phyloP scores from a whole-genome alignment of 345 rosid genomes.

The Heritiera fomes region DNA sequence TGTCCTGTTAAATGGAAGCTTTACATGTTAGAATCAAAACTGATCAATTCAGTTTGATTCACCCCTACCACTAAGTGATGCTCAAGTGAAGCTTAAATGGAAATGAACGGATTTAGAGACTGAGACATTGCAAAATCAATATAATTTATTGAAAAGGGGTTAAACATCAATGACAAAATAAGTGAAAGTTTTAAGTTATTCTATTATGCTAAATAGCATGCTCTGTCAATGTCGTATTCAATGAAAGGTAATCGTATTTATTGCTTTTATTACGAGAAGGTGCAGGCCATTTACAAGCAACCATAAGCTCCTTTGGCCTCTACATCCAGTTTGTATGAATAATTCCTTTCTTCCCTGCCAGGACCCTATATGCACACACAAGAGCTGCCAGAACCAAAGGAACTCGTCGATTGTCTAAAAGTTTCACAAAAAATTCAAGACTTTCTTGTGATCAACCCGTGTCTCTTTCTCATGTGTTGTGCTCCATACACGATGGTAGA shows the following conservation, averaged over 20 bases:
- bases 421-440: constrained; percentile 3
- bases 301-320: not conserved
- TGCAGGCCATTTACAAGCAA: not conserved
- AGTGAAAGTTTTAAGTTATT: not conserved
- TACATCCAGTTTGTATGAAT: not conserved
- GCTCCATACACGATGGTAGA: constrained; percentile 79
- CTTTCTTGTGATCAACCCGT: constrained; percentile 40
- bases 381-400: not conserved
- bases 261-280: not conserved
- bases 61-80: not conserved
- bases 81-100: not conserved
- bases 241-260: not conserved
- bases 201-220: not conserved
- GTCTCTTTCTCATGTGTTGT: constrained; percentile 58
- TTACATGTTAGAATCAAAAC: not conserved
- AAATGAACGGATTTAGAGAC: not conserved
- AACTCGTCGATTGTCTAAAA: not conserved
- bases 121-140: not conserved
- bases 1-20: not conserved
- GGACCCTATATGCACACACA: not conserved
- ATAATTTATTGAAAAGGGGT: not conserved
- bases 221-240: not conserved
- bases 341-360: not conserved
- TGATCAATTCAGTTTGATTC: not conserved
- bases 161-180: not conserved